A percentile compares a stretch with the other conserved stretches of the same genome.
phyloP scores from a whole-genome alignment of 2,329 filamentous ascomycete genomes.

The Pseudocercospora fijiensis region DNA sequence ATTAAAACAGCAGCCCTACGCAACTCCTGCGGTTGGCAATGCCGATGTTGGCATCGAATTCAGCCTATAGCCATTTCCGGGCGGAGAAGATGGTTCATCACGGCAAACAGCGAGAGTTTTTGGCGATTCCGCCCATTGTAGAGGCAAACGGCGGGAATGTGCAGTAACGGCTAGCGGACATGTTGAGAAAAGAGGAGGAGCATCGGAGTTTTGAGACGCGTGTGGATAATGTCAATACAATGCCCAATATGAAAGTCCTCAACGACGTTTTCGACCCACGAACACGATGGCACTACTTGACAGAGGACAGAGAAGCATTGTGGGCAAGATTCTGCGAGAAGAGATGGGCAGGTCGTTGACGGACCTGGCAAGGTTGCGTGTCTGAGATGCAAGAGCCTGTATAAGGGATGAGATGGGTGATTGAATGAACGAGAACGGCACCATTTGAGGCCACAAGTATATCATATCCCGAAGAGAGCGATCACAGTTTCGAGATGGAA shows the following conservation, averaged over 20 bases:
- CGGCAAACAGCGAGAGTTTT: not conserved
- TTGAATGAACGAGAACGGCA: not conserved
- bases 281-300: too few relatives aligned
- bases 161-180: not conserved
- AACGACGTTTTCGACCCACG: too few relatives aligned
- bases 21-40: not conserved
- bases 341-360: not conserved
- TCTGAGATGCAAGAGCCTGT: not conserved
- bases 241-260: too few relatives aligned
- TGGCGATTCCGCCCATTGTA: not conserved
- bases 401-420: not conserved
- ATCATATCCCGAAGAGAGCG: not conserved
- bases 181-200: not conserved
- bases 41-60: not conserved
- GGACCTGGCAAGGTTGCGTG: not conserved
- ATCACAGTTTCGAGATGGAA: not conserved
- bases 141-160: not conserved
- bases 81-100: conserved; percentile 2
- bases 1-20: not conserved
- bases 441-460: not conserved
- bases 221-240: not conserved
- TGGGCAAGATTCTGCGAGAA: not conserved
- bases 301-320: not conserved
- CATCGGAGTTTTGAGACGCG: not conserved
- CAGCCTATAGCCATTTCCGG: not conserved